phyloP scores from a whole-genome alignment of 2,329 filamentous ascomycete species.

The Monosporascus sp. region DNA sequence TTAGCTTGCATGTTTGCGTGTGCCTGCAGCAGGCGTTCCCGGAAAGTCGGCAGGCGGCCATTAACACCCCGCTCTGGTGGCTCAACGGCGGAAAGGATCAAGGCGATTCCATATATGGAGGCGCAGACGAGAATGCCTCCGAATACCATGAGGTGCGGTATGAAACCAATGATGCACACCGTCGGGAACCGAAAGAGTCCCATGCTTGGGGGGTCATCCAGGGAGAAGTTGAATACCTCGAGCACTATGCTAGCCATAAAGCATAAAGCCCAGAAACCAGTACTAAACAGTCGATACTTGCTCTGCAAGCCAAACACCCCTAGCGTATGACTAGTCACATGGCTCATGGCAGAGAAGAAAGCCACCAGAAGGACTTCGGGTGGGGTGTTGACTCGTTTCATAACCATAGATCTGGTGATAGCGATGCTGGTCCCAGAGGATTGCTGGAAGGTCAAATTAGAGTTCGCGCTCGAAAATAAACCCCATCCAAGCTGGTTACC shows the following conservation, averaged over 20 bases:
- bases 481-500: conserved; percentile 73
- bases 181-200: conserved; percentile 84
- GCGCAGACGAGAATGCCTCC: conserved; percentile 72
- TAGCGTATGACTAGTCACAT: conserved; percentile 77
- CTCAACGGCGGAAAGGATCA: conserved; percentile 69
- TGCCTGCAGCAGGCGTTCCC: conserved; percentile 62
- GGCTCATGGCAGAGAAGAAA: conserved; percentile 83
- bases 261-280: conserved; percentile 81
- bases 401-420: conserved; percentile 60
- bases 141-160: conserved; percentile 87
- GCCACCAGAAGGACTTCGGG: conserved; percentile 84
- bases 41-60: conserved; percentile 35
- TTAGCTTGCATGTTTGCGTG: conserved; percentile 92
- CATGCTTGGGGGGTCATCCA: conserved; percentile 55
- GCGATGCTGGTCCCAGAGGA: conserved; percentile 38
- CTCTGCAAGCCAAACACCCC: conserved; percentile 77
- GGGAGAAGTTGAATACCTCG: conserved; percentile 61
- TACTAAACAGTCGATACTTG: conserved; percentile 76
- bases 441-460: conserved; percentile 40
- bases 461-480: conserved; percentile 46
- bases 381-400: conserved; percentile 79
- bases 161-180: conserved; percentile 90
- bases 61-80: conserved; percentile 44
- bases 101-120: conserved; percentile 70
- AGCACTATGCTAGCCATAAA: conserved; percentile 84